Percentiles rank a stretch among this genome's conserved stretches.
These are phyloP conservation scores for Acanthochlamys bracteata DNA, from an alignment of 106 monocot genomes.

Conservation along the genomic window DNA sequence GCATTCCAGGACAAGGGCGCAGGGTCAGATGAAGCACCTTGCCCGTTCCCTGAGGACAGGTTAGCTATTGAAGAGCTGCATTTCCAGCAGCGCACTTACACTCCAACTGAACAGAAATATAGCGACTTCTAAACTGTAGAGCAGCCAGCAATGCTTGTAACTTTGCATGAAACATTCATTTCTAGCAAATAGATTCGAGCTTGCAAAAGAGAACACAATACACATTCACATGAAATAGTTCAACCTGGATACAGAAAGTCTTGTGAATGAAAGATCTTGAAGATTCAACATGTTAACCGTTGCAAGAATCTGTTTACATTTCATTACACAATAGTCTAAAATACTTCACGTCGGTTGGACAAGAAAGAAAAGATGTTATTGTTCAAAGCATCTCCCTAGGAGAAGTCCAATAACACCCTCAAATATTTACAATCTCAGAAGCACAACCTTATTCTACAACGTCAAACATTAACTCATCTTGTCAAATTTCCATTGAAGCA, in stretches of 20 bases:
- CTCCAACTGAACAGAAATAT: neutral
- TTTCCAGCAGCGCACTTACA: slow-evolving; percentile 36
- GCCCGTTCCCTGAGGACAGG: slow-evolving; percentile 41
- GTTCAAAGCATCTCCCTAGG: neutral
- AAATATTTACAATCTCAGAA: neutral
- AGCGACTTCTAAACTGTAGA: no score
- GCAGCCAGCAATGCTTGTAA: neutral
- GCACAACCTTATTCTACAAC: neutral
- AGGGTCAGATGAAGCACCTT: slow-evolving; percentile 4
- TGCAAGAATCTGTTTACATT: neutral
- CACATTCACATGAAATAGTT: no score
- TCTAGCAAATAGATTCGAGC: no score
- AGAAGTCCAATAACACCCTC: neutral
- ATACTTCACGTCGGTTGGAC: neutral
- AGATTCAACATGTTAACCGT: neutral
- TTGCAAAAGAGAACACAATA: no score
- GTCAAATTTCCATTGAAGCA: neutral
- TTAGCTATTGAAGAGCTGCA: slow-evolving; percentile 38
- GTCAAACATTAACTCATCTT: neutral
- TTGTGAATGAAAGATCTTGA: no score
- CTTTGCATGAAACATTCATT: neutral
- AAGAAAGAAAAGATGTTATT: neutral
- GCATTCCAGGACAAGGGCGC: slow-evolving; percentile 17
- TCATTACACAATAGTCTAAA: neutral
- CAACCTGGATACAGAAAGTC: no score